Evolutionary conservation across 2,329 filamentous ascomycete species (phyloP).

Genomic region (Pseudogymnoascus sp.): DNA sequence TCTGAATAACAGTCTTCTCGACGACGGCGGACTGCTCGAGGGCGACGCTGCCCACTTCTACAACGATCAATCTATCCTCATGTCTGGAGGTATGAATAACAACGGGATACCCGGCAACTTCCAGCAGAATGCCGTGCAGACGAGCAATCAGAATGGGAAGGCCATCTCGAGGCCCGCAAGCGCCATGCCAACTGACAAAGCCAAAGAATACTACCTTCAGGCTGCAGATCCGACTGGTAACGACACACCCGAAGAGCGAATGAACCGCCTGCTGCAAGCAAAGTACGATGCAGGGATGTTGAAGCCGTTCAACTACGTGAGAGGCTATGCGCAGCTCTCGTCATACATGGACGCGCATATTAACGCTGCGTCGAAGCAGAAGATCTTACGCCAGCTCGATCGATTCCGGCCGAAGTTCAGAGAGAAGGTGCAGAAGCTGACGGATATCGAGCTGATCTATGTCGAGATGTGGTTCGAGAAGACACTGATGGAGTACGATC

Average conservation of each 20-base stretch:
- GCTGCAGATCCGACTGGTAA: conserved; percentile 89
- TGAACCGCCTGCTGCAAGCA: conserved; percentile 87
- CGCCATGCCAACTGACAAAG: conserved; percentile 50
- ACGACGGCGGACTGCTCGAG: conserved; percentile 67
- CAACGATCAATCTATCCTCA: conserved; percentile 44
- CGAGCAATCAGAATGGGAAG: conserved; percentile 40
- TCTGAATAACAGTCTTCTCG: conserved; percentile 81
- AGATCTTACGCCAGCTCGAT: conserved; percentile 85
- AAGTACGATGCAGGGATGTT: conserved; percentile 94
- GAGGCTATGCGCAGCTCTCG: conserved; percentile 83
- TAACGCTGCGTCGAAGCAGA: conserved; percentile 72
- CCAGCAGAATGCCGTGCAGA: conserved; percentile 27
- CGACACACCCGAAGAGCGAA: conserved; percentile 81
- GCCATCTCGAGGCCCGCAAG: conserved; percentile 55
- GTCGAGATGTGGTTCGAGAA: conserved; percentile 99
- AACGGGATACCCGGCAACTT: conserved; percentile 25
- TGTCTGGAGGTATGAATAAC: conserved; percentile 41
- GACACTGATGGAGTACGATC: conserved; percentile 94
- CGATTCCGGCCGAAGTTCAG: conserved; percentile 92
- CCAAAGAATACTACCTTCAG: conserved; percentile 91
- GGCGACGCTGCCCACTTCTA: conserved; percentile 59
- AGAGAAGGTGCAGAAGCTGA: conserved; percentile 86
- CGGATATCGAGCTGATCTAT: conserved; percentile 86
- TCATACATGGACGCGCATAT: conserved; percentile 90
- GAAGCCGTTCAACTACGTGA: conserved; percentile 97